Base-by-base conservation (phyloP, 2,329 filamentous ascomycete genomes). In the Calonectria pseudoreteaudii region DNA sequence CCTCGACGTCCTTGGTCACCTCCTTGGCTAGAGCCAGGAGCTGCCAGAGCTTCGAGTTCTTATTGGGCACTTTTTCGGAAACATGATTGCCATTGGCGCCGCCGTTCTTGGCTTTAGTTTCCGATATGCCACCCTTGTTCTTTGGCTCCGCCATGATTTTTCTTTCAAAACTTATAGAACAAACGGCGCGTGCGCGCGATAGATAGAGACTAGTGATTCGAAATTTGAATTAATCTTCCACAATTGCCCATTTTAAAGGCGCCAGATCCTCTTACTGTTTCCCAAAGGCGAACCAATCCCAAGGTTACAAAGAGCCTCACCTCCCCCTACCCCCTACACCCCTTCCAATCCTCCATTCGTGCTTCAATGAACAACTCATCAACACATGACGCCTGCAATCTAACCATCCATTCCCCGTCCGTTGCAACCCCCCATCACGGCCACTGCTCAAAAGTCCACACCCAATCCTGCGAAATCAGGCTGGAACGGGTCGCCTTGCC, bases 61-160 rank as follows among this genome's bases (percentile, higher is more conserved):
- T 76, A 34, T 44, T 44, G 31, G 66, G 6, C n/a, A 70, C 38
- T 60, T 74, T 80, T 8, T 73, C 76, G 30, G 75, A 28, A 26
- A 34, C 71, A 36, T 76, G 44, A 49, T 74, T 81, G 68, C 78
- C 79, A 56, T 80, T 82, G 71, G 74, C 74, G 41, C 65, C 66
- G 20, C 38, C 38, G 38, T 16, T 16, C 56, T 81, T 82, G 30
- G 52, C 75, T 76, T 81, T 82, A 47, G 79, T 65, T 52, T 82
- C 81, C 60, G 80, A 79, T 79, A 81, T 81, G 69, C 7, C 36
- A 14, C 13, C 13, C 58, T 81, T 82, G 34, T 52, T 75, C 77
- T 82, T 82, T 44, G 79, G 68, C 47, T 82, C 81, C 60, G 81
- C 79, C 79, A 81, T 81, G 68, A 26, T 78, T 56, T 30, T 44